Evolutionary conservation across 2,329 filamentous ascomycete species (phyloP), one percentile per base, ranked within the genome.

Genomic region (Beauveria varroae): DNA sequence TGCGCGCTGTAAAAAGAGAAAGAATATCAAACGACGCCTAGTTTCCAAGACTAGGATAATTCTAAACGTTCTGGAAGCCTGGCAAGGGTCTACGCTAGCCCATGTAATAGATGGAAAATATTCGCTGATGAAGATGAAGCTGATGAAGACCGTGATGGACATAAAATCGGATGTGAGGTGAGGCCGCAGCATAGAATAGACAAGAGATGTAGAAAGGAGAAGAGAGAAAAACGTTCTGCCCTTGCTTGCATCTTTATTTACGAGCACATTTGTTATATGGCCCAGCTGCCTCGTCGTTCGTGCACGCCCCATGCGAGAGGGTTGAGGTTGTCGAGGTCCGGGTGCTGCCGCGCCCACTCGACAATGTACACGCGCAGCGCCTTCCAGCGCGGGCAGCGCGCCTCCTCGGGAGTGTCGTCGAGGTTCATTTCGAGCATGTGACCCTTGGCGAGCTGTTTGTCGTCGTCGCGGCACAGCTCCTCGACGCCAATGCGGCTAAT

Each of bases 281-380:
- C 88, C 88, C 89, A 92, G 68, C 88, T 91, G 61, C 89, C 88
- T 69, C 84, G 76, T 63, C 86, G 76, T 63, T 85, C 86, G 60
- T 81, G 77, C 53, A 89, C 83, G 14, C 88, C 89, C 88, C 88
- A 91, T 5, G 83, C 82, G 65, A 84, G 74, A 3, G 83, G 78
- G 59, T 80, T 80, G 64, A 84, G 79, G 61, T 79, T 78, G 66
- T 85, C 80, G 73, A 95, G 85, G 64, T 85, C 82, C 5, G 92
- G 91, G 71, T 96, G 90, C 73, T 96, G 92, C 61, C 88, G 81
- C 26, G 89, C 93, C 93, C 93, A 98, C 72, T 96, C 92, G 43
- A 82, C 81, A 44, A 98, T 89, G 72, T 98, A 98, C 46, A 86
- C 71, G 69, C 87, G 88, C 49, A 98, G 78, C 1, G 93, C 93